Percentiles rank a stretch among this genome's conserved stretches.
phyloP scores from a whole-genome alignment of 345 rosid species.

The Turritis glabra region DNA sequence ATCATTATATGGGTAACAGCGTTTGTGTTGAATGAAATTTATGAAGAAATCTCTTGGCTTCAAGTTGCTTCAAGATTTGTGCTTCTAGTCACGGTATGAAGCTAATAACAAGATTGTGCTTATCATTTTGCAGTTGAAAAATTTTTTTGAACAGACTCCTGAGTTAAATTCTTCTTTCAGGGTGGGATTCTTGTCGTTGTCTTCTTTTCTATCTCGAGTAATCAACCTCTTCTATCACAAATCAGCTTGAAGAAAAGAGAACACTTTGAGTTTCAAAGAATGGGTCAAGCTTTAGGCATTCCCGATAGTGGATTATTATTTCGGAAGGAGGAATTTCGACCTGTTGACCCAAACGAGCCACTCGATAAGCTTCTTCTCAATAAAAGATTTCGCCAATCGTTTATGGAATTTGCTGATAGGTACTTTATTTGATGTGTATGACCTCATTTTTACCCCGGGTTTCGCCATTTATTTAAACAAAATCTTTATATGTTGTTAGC shows the following conservation, averaged over 20 bases:
- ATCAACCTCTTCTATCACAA: conserved; percentile 83
- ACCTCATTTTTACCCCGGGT: neutral
- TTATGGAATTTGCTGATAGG: conserved; percentile 96
- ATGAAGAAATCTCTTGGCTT: conserved; percentile 61
- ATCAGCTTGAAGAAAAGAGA: conserved; percentile 78
- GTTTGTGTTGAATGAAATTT: conserved; percentile 67
- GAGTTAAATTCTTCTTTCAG: conserved; percentile 39
- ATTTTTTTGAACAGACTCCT: neutral
- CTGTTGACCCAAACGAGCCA: conserved; percentile 65
- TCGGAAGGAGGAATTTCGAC: conserved; percentile 51
- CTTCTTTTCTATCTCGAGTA: conserved; percentile 84
- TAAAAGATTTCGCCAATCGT: conserved; percentile 75
- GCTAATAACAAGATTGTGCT: conserved; percentile 11
- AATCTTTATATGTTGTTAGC: conserved; percentile 43
- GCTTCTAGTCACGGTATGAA: conserved; percentile 64
- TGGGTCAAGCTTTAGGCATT: conserved; percentile 90
- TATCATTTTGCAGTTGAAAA: neutral
- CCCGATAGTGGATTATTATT: conserved; percentile 75
- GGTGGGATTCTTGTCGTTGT: conserved; percentile 66
- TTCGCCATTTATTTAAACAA: neutral
- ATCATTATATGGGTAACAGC: conserved; percentile 77
- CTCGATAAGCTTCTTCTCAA: conserved; percentile 80
- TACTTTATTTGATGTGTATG: conserved; percentile 20
- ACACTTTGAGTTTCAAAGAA: conserved; percentile 58
- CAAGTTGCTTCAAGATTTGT: conserved; percentile 80